Evolutionary conservation across 805 yeast species (phyloP).

Genomic region (Lipomyces japonicus): DNA sequence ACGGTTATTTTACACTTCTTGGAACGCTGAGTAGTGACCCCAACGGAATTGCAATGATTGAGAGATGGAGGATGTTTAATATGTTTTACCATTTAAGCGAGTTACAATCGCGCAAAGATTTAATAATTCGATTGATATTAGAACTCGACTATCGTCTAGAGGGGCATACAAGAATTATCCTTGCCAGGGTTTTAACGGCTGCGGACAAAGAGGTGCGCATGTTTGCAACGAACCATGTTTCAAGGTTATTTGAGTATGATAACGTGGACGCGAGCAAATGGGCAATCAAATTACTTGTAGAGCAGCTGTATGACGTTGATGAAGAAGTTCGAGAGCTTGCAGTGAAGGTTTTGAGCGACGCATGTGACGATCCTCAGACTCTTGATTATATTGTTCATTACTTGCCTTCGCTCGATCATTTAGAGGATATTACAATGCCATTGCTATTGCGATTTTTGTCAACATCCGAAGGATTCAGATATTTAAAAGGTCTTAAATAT

Average conservation of each 20-base stretch:
- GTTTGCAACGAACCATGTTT: constrained; percentile 55
- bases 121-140: constrained; percentile 55
- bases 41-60: constrained; percentile 65
- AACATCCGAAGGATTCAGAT: constrained; percentile 65
- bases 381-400: constrained; percentile 50
- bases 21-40: constrained; percentile 63
- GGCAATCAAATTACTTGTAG: constrained; percentile 54
- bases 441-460: constrained; percentile 62
- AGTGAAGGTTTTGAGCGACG: constrained; percentile 51
- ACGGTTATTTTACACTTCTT: constrained; percentile 74
- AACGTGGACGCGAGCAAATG: constrained; percentile 36
- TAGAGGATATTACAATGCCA: constrained; percentile 52
- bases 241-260: constrained; percentile 30
- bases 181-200: constrained; percentile 60
- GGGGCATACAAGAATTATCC: constrained; percentile 63
- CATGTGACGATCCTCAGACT: constrained; percentile 46
- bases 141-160: constrained; percentile 58
- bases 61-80: constrained; percentile 80
- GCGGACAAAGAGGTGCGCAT: constrained; percentile 51
- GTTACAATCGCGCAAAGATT: constrained; percentile 51
- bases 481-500: constrained; percentile 55
- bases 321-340: constrained; percentile 54
- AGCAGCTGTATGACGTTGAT: constrained; percentile 66
- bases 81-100: constrained; percentile 69
- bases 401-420: constrained; percentile 55